phyloP scores from a whole-genome alignment of 1,284 basidiomycete species.

The Ceratobasidium sp. region DNA sequence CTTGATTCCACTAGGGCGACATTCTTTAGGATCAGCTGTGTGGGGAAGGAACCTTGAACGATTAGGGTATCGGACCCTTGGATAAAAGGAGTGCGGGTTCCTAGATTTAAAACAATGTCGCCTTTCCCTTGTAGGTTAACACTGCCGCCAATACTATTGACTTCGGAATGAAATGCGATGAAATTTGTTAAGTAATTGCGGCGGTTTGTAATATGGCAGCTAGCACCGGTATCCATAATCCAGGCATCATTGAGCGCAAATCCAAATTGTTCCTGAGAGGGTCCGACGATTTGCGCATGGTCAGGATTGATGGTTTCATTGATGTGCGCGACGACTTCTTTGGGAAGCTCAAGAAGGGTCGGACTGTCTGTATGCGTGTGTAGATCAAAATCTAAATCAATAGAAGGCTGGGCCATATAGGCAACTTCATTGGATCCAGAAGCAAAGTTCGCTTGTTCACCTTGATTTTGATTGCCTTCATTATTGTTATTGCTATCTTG shows the following conservation, averaged over 20 bases:
- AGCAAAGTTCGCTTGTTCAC: no score
- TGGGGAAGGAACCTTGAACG: neutral
- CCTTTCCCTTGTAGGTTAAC: neutral
- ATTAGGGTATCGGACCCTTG: neutral
- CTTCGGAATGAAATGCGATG: no score
- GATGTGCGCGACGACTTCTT: no score
- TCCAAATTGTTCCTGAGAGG: neutral
- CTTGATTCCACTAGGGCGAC: neutral
- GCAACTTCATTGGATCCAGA: neutral
- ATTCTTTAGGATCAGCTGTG: slow-evolving; percentile 4
- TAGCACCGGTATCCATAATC: slow-evolving; percentile 9
- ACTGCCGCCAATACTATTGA: slow-evolving; percentile 15
- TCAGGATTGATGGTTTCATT: neutral
- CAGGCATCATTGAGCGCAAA: neutral
- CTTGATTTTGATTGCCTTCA: neutral
- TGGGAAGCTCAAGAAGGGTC: no score
- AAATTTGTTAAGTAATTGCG: neutral
- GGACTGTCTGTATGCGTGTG: no score
- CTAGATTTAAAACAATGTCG: neutral
- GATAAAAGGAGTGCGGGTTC: neutral
- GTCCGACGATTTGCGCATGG: neutral
- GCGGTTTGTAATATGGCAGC: slow-evolving; percentile 12
- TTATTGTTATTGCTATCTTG: neutral
- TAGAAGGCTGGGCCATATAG: neutral
- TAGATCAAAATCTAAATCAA: neutral